A percentile compares a stretch with the other conserved stretches of the same genome.
Evolutionary conservation across 192 early-diverging fungal genomes (phyloP).

Genomic region (Coemansia sp.): DNA sequence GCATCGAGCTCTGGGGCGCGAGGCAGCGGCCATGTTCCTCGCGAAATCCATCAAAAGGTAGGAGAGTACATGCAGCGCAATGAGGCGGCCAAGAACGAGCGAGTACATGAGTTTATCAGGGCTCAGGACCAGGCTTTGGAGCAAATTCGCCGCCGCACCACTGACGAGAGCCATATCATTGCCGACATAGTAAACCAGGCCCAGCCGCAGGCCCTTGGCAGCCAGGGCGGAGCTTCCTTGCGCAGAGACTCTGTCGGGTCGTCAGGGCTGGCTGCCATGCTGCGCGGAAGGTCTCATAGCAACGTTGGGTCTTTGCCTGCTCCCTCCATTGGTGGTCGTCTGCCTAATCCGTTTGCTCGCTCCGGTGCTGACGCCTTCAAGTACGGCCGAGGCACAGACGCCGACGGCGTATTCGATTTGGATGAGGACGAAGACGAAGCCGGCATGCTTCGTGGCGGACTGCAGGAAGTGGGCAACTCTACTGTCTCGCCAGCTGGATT

Average conservation of each 20-base stretch:
- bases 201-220: constrained; percentile 21
- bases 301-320: not conserved
- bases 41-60: constrained; percentile 37
- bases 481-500: not conserved
- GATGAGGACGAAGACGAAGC: constrained; percentile 5
- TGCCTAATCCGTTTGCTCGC: constrained; percentile 3
- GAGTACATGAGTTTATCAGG: constrained; percentile 36
- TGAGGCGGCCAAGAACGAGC: constrained; percentile 39
- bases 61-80: constrained; percentile 32
- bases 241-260: constrained; percentile 10
- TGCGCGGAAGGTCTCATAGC: constrained; percentile 16
- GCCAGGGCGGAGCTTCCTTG: not conserved
- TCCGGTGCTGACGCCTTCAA: not conserved
- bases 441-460: not conserved
- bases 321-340: not conserved
- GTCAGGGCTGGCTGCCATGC: constrained; percentile 50
- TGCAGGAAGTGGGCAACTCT: not conserved
- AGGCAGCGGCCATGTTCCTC: constrained; percentile 22
- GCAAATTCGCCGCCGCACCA: constrained; percentile 15
- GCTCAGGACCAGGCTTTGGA: constrained; percentile 44
- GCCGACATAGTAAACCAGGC: constrained; percentile 23
- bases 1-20: not conserved
- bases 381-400: not conserved
- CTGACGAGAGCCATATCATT: constrained; percentile 29
- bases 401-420: not conserved